Base-by-base conservation (phyloP, 495 filamentous ascomycete genomes). In the Platismatia glauca region DNA sequence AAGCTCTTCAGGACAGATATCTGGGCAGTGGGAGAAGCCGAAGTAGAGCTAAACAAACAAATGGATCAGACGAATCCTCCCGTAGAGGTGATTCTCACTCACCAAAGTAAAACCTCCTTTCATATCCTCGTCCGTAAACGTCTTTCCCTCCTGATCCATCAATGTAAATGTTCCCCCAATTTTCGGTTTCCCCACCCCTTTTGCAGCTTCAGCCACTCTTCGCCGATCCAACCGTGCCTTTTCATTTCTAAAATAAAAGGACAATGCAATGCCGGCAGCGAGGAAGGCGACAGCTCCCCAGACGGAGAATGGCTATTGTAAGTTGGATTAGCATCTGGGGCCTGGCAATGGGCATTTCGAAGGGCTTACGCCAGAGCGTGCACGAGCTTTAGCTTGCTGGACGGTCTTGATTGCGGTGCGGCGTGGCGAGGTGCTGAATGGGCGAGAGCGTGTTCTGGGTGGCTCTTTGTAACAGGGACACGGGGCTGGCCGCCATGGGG, bases 1-100 rank as follows among this genome's bases (percentile, higher is more conserved):
- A 59, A 98, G 86, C 78, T 98, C 94, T 67, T 98, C 94, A 35
- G 94, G 94, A 79, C 94, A 98, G 74, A 98, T 98, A 74, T 98
- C 94, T 16, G 94, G 94, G 73, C 94, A 98, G 75, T 96, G 91
- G 18, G 90, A 90, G 84, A 98, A 98, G 67, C 94, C 94, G 72
- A 97, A 98, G 75, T 98, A 98, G 52, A 97, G 85, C 89, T 88
- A 66, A 4, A 41, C 15, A 5, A n/a, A n/a, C 3, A 59, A 33
- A 20, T n/a, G 39, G 11, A 43, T 46, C 37, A 37, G 58, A 16
- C 1, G 58, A n/a, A 15, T 37, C 5, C 22, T 16, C 18, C 29
- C 7, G 33, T 27, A 53, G 59, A n/a, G 16, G 7, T 12, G 7
- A 6, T 12, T 29, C 11, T 20, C 39, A 75, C 80, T 67, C 59